Evolutionary conservation across 371 early-diverging fungal species (phyloP), one percentile per base, ranked within the genome.

Genomic region (Actinomucor elegans): DNA sequence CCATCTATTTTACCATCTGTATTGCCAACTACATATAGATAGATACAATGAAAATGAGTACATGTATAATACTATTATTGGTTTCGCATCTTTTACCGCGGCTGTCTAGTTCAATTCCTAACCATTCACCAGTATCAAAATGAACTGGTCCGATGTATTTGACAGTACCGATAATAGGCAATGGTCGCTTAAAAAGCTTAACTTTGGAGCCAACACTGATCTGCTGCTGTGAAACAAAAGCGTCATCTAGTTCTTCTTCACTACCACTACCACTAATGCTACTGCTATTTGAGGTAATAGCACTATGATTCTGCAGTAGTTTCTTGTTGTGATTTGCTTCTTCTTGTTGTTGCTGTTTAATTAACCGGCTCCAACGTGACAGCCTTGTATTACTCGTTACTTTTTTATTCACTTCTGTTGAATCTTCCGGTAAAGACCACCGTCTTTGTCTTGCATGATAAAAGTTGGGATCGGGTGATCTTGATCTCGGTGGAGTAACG

Each of bases 51-150:
- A 40, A 27, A 14, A 45, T 20, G 8, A 27, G 2, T 29, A 31
- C 24, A 29, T 20, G 35, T 24, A 18, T 34, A n/a, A 5, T 10
- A 10, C 1, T 31, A 31, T 31, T 31, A 31, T 31, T 12, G 12
- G 1, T 31, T 45, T n/a, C 18, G 18, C 35, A 35, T 34, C 4
- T 33, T 31, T 48, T 67, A 75, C 76, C 76, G 63, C 70, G 58
- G 35, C 62, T 51, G 37, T 67, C 64, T 17, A 76, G 55, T 54
- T 76, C 77, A 28, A 76, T 67, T 5, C 77, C 77, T 34, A 72
- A 48, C 68, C 68, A 70, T 33, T 69, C 65, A 20, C 57, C 55
- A 10, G 59, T 58, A 40, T 63, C 66, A 14, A 52, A 54, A 38
- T 55, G 61, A 21, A 73, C 63, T 33, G 58, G 38, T 14, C 77